Base-by-base conservation (phyloP, 495 filamentous ascomycete genomes). In the Cladorrhinum samala region DNA sequence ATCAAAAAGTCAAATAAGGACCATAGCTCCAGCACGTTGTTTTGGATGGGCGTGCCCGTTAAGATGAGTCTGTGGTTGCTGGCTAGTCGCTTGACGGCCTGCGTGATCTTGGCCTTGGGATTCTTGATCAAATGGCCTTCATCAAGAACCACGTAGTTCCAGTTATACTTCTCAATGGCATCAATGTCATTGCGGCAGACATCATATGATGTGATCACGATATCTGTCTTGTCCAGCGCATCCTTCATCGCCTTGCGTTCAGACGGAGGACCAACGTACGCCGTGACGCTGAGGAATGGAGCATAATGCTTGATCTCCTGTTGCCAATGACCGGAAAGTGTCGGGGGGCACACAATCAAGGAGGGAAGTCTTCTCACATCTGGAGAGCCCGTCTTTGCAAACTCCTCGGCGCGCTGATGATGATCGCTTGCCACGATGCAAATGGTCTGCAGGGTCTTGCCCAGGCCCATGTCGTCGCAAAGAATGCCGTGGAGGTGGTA, bases 51-150 rank as follows among this genome's bases (percentile, higher is more conserved):
- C 2, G 93, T 98, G 39, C 93, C 93, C 11, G 93, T 97, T 4
- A 98, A 80, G 56, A 98, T 97, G 33, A 98, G 76, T 9, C 93
- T 88, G 68, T 98, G 93, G 56, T 97, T 96, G 66, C 89, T 94
- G 20, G 78, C 62, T 33, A 98, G 73, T 38, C 80, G 79, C 74
- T 98, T 98, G 55, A 96, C 94, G 1, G 92, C 91, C 25, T 88
- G 68, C 4, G 88, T 94, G 46, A 91, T 87, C 72, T 97, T 96
- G 0, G 94, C 87, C 63, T 89, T 91, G 1, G 94, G 88, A 65
- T 98, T 98, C 76, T 98, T 98, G 75, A 98, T 98, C 42, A 98
- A 77, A 72, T 98, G 93, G 11, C 93, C 93, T 68, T 98, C 93
- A 58, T 98, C 93, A 21, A 98, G 83, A 8, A 98, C 91, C 40